Conservation (phyloP, 768 basidiomycete species). For the Naganishia onofrii region DNA sequence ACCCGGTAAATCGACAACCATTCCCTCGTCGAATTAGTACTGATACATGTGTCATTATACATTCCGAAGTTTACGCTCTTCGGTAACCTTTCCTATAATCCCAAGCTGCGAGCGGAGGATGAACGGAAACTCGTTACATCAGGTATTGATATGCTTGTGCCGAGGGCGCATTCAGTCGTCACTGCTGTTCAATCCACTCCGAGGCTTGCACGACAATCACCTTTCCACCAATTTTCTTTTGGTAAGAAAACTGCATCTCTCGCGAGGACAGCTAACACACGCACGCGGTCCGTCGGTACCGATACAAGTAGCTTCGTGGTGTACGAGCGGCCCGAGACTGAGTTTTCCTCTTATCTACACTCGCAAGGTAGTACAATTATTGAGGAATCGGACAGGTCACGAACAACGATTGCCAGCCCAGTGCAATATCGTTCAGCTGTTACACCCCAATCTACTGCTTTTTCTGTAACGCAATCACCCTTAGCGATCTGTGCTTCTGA, state of each 20-base stretch:
- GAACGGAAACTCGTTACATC: not conserved
- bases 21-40: not conserved
- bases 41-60: no score
- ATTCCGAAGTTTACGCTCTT: not conserved
- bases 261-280: not conserved
- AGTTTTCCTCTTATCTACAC: not conserved
- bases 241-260: not conserved
- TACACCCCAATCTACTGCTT: not conserved
- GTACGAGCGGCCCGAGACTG: not conserved
- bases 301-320: constrained; percentile 6
- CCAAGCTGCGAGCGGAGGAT: not conserved
- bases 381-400: no score
- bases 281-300: not conserved
- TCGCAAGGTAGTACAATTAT: no score
- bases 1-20: not conserved
- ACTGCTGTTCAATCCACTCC: not conserved
- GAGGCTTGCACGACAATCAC: not conserved
- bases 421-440: not conserved
- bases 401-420: not conserved
- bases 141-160: not conserved
- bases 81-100: constrained; percentile 2
- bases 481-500: not conserved
- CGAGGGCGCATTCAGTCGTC: not conserved
- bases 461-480: not conserved
- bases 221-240: not conserved